Conservation (phyloP, 495 filamentous ascomycete species). For the Penicillium taxi region DNA sequence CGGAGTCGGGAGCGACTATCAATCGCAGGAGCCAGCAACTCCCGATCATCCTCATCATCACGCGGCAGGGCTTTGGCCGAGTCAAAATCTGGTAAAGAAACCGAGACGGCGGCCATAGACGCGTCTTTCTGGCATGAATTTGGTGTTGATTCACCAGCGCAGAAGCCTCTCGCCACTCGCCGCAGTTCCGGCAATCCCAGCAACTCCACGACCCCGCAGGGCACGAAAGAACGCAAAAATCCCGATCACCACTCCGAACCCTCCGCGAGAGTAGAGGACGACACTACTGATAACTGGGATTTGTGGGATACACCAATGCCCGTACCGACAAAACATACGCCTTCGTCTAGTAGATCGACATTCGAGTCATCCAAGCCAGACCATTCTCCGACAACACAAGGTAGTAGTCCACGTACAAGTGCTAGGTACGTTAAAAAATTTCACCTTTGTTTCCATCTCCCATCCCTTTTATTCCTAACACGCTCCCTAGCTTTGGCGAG, state of each 20-base stretch:
- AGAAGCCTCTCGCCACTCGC: slow-evolving; percentile 34
- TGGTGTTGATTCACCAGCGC: slow-evolving; percentile 45
- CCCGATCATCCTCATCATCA: slow-evolving; percentile 33
- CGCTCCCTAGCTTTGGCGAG: slow-evolving; percentile 33
- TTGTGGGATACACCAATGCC: slow-evolving; percentile 57
- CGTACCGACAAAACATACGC: slow-evolving; percentile 33
- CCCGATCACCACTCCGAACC: slow-evolving; percentile 25
- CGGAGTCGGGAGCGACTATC: slow-evolving; percentile 35
- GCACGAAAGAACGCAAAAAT: slow-evolving; percentile 25
- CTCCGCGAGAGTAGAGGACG: slow-evolving; percentile 38
- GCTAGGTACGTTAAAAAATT: slow-evolving; percentile 50
- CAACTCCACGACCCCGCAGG: slow-evolving; percentile 24
- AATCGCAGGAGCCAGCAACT: slow-evolving; percentile 23
- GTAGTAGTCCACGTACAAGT: slow-evolving; percentile 43
- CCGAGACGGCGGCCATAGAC: slow-evolving; percentile 39
- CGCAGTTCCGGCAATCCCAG: slow-evolving; percentile 18
- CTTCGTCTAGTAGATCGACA: slow-evolving; percentile 41
- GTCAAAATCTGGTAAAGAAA: slow-evolving; percentile 41
- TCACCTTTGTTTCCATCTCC: slow-evolving; percentile 29
- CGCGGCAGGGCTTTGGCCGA: slow-evolving; percentile 26
- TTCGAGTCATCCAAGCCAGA: slow-evolving; percentile 36
- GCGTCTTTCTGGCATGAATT: slow-evolving; percentile 47
- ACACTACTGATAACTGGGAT: slow-evolving; percentile 56
- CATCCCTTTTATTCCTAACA: slow-evolving; percentile 28
- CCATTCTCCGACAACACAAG: slow-evolving; percentile 40